Base-by-base conservation (phyloP, 352 stramenopile species). In the Pythium rishiriense region DNA sequence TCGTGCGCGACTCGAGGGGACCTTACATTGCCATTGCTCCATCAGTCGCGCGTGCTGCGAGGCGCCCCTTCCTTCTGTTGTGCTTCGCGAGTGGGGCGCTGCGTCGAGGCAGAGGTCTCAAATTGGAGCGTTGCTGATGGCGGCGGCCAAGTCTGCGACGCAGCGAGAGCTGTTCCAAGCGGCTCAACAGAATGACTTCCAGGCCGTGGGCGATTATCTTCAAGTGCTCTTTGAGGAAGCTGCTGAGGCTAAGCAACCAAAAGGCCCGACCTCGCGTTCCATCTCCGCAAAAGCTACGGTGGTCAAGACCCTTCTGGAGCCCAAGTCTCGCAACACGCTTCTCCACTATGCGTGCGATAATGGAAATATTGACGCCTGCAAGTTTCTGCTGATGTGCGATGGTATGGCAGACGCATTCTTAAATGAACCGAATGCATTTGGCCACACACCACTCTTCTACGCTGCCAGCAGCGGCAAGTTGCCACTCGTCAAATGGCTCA, bases 261-360 rank as follows among this genome's bases (percentile, higher is more conserved):
- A 63, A 37, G 42, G 55, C 3, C 37, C 54, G n/a, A 39, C 15
- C 12, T 51, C 46, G 0, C 33, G 55, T 6, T 57, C 61, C 28
- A 47, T 58, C 5, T 64, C 55, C 12, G 46, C 54, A 4, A 65
- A 70, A 14, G 42, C 29, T 0, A 24, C 42, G 6, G 55, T 73
- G 1, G 59, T 91, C 21, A 71, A 78, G 25, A 35, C 61, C 1
- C 66, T 94, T 5, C 51, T 91, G 0, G 85, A 93, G 57, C 35
- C 67, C 4, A 91, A 88, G 63, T 89, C 80, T 14, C 74, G 75
- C 24, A 93, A 93, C 68, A 90, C 82, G 19, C 58, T 93, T 24
- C 68, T 94, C 10, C 85, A 94, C 41, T 91, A 92, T 41, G 85
- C 85, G 2, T 93, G 85, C 45, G 81, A 90, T 53, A 92, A 93